Evolutionary conservation across 306 rosid genomes (phyloP), one percentile per base, ranked within the genome.

Genomic region (Urtica urens): DNA sequence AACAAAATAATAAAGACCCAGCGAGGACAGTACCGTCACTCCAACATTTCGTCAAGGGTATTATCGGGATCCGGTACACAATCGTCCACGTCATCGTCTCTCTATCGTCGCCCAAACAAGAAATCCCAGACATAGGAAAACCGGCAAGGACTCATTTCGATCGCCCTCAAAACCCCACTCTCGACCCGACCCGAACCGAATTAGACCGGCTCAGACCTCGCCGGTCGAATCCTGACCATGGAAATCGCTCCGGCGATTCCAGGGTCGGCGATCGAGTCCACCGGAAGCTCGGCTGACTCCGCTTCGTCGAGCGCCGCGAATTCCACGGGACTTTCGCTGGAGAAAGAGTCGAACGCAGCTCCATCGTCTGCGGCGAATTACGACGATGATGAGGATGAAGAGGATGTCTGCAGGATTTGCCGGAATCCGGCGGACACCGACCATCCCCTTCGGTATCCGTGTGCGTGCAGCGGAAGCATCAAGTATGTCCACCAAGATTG

Each of bases 391-490:
- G 96, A 87, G 1, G 96, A 85, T 58, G 99, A 92, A 43, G 99
- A 79, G 69, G 99, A 92, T 64, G 99, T 92, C 52, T 92, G 99
- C 59, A 72, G 96, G 66, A 92, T 92, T 68, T 92, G 99, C 47
- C 74, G 99, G 60, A 92, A 92, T 74, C 87, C 99, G 21, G 92
- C 87, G 7, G 99, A 92, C 45, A 56, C 72, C 25, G 99, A 92
- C 23, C 80, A 92, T 60, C 96, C 96, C 39, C 94, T 92, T 4
- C 70, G 83, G 56, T 92, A 79, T 57, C 99, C 99, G 0, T 92
- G 99, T 63, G 99, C 99, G 23, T 92, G 99, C 47, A 92, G 99
- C 64, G 99, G 99, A 7, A 92, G 99, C 73, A 92, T 92, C 59
- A 92, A 92, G 60, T 92, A 68, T 56, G 99, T 92, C 49, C 99